Evolutionary conservation across 139 green algal genomes (phyloP).

Genomic region (Volvox reticuliferus): DNA sequence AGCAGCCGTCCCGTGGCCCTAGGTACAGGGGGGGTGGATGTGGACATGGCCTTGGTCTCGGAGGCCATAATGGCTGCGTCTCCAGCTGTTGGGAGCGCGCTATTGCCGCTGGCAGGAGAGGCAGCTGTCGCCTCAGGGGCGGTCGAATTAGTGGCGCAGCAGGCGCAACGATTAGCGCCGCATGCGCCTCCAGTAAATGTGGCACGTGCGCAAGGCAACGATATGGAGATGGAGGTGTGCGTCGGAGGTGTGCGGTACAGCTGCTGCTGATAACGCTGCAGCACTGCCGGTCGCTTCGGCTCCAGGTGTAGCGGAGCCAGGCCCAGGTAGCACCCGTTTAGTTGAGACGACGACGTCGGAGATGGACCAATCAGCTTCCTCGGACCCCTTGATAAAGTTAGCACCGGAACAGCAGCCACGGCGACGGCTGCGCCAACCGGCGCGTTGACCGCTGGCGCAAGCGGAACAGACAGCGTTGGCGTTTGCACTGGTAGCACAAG

Average conservation of each 20-base stretch:
- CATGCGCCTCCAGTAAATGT: neutral
- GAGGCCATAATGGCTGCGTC: slow-evolving; percentile 23
- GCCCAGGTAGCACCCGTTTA: neutral
- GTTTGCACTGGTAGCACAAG: neutral
- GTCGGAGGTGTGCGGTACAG: neutral
- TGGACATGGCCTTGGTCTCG: slow-evolving; percentile 27
- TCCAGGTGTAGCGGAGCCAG: neutral
- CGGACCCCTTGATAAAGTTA: slow-evolving; percentile 29
- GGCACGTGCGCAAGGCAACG: neutral
- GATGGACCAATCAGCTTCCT: neutral
- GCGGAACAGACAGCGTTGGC: neutral
- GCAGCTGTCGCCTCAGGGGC: neutral
- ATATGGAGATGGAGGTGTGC: slow-evolving; percentile 49
- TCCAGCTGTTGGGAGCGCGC: neutral
- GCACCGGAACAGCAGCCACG: slow-evolving; percentile 10
- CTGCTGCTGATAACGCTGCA: neutral
- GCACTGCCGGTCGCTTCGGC: neutral
- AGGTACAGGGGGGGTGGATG: neutral
- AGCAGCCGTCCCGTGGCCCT: too few species aligned
- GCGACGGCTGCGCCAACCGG: slow-evolving; percentile 22
- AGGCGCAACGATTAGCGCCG: neutral
- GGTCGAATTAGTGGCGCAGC: neutral
- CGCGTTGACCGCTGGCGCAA: neutral
- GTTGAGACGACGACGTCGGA: neutral
- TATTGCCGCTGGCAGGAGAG: neutral